phyloP scores from a whole-genome alignment of 2,329 filamentous ascomycete genomes.

The Uncinocarpus reesii region DNA sequence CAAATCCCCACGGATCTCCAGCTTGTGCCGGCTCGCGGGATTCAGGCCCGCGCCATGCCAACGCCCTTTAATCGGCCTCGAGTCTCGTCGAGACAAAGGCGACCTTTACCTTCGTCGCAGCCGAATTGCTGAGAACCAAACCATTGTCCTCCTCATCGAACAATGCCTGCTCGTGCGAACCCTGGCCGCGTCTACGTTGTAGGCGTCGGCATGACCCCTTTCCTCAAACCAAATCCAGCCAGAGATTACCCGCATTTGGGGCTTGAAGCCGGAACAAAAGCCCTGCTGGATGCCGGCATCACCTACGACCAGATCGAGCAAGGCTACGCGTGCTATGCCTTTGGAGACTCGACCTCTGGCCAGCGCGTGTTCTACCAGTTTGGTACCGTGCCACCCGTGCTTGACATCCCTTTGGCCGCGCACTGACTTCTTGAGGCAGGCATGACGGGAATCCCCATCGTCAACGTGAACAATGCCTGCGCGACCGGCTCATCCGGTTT shows the following conservation, averaged over 20 bases:
- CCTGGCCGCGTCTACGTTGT: conserved; percentile 18
- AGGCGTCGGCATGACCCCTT: conserved; percentile 22
- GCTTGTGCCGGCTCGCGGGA: not conserved
- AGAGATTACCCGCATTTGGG: conserved; percentile 28
- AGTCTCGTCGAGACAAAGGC: too few relatives aligned
- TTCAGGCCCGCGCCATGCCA: not conserved
- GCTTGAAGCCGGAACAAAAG: conserved; percentile 23
- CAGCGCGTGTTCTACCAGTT: conserved; percentile 24
- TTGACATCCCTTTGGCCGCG: not conserved
- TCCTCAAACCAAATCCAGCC: conserved; percentile 25
- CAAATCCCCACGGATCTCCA: not conserved
- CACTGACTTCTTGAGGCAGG: conserved; percentile 6
- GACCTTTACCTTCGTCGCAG: too few relatives aligned
- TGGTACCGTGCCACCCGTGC: conserved; percentile 6
- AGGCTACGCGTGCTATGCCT: conserved; percentile 20
- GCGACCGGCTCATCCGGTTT: conserved; percentile 20
- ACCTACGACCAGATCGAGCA: conserved; percentile 22
- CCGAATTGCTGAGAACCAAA: too few relatives aligned
- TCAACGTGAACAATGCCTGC: conserved; percentile 23
- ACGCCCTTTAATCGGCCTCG: too few relatives aligned
- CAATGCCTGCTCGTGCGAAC: not conserved
- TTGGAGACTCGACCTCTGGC: conserved; percentile 20
- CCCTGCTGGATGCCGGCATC: conserved; percentile 21
- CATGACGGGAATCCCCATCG: conserved; percentile 22
- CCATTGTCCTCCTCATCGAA: not conserved